Conservation (phyloP, 2,329 filamentous ascomycete species). For the Alternaria gansuensis region DNA sequence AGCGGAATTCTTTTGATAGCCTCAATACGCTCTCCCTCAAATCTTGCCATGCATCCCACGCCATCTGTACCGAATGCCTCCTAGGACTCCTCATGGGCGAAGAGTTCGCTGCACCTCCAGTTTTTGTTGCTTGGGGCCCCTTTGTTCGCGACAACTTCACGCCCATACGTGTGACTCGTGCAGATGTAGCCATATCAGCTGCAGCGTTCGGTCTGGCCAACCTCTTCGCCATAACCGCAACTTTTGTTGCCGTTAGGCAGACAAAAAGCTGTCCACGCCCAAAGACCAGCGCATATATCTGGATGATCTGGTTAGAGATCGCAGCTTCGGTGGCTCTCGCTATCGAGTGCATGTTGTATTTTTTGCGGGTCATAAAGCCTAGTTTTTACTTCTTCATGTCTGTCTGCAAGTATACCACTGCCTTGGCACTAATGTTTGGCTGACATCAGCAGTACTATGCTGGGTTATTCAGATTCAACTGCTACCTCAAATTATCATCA, state of each 20-base stretch:
- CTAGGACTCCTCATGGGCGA: constrained; percentile 19
- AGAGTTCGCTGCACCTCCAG: constrained; percentile 28
- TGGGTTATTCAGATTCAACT: constrained; percentile 45
- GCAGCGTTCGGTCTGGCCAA: constrained; percentile 33
- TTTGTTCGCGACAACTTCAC: constrained; percentile 36
- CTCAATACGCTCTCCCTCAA: background rate
- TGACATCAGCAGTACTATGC: constrained; percentile 27
- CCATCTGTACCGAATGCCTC: constrained; percentile 3
- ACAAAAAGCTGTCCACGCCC: constrained; percentile 35
- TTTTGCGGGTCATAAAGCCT: constrained; percentile 42
- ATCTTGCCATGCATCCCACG: constrained; percentile 4
- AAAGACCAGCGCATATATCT: constrained; percentile 53
- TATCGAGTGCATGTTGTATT: constrained; percentile 49
- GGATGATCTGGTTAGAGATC: constrained; percentile 61
- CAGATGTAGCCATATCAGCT: constrained; percentile 33
- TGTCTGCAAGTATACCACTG: constrained; percentile 29
- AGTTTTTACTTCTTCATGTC: constrained; percentile 48
- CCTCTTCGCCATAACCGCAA: constrained; percentile 33
- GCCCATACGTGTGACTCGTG: constrained; percentile 28
- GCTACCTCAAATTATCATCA: constrained; percentile 45
- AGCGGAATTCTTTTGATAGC: constrained; percentile 1
- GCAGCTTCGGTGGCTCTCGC: constrained; percentile 55
- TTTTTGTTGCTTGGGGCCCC: constrained; percentile 37
- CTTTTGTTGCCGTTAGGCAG: constrained; percentile 44
- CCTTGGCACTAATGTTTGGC: background rate